Base-by-base conservation (phyloP, 495 filamentous ascomycete species). In the Neurospora sp. region DNA sequence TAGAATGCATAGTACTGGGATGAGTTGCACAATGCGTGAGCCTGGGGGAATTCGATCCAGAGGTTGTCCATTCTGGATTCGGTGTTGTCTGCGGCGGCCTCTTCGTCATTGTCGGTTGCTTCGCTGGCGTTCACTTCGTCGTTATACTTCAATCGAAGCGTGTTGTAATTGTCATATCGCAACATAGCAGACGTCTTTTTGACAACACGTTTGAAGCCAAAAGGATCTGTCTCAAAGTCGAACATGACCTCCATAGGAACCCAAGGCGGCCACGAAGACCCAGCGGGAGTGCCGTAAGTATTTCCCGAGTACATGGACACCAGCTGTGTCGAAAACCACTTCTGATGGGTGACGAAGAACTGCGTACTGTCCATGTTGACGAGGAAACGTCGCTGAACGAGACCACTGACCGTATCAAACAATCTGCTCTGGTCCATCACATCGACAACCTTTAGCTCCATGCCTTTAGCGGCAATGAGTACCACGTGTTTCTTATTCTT, bases 241-340 rank as follows among this genome's bases (percentile, higher is more conserved):
- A 97, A 98, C 91, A 98, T 97, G 73, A 96, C 92, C 83, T 99
- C 96, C 83, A 98, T 89, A 4, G 96, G 94, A 44, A 98, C 91
- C 96, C 96, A 99, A 39, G 96, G 96, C 5, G 96, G 96, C 96
- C 96, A 99, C 5, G 92, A 89, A 39, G 94, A 94, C 18, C 91
- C 92, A 38, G 89, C 86, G 16, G 92, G 90, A 44, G 94, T 92
- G 69, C 96, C 96, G 77, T 98, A 99, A 70, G 89, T 90, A 82
- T 94, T 97, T 20, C 93, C 96, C 4, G 95, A 93, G 78, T 98
- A 98, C 84, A 98, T 91, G 62, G 94, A 93, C 72, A 97, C 86
- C 73, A 94, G 89, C 72, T 92, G 90, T 4, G 86, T 86, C 48
- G 89, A 89, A 81, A 98, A 92, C 77, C 89, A 93, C 82, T 95